phyloP scores from a whole-genome alignment of 305 asterid genomes.

The Solanum hybrid region DNA sequence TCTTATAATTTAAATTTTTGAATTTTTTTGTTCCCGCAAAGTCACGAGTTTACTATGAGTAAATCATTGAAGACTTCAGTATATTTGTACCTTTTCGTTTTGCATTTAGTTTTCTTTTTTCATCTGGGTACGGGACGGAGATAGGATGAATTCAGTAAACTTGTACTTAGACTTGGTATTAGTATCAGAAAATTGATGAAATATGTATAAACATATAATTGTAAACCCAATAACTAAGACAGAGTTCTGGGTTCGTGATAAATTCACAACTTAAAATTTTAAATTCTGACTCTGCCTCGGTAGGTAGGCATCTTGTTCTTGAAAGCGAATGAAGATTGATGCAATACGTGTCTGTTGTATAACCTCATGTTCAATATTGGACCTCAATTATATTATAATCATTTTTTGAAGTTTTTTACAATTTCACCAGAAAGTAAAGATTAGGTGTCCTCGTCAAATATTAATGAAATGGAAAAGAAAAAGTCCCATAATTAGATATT shows the following conservation, averaged over 20 bases:
- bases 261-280: background rate
- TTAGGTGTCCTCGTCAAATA: background rate
- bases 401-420: background rate
- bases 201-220: background rate
- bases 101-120: background rate
- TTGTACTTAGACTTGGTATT: background rate
- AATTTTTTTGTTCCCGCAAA: background rate
- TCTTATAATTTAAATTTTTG: background rate
- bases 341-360: background rate
- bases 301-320: background rate
- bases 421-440: background rate
- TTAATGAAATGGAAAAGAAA: background rate
- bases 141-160: background rate
- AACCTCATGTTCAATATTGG: background rate
- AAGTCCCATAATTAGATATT: background rate
- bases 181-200: background rate
- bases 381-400: background rate
- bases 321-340: background rate
- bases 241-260: rapidly evolving
- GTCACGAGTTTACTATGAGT: background rate
- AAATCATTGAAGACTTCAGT: background rate
- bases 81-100: background rate
- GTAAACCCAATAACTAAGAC: background rate
- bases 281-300: background rate
- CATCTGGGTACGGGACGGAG: background rate